Base-by-base conservation (phyloP, 1,284 basidiomycete genomes). In the Pascua guehoae region DNA sequence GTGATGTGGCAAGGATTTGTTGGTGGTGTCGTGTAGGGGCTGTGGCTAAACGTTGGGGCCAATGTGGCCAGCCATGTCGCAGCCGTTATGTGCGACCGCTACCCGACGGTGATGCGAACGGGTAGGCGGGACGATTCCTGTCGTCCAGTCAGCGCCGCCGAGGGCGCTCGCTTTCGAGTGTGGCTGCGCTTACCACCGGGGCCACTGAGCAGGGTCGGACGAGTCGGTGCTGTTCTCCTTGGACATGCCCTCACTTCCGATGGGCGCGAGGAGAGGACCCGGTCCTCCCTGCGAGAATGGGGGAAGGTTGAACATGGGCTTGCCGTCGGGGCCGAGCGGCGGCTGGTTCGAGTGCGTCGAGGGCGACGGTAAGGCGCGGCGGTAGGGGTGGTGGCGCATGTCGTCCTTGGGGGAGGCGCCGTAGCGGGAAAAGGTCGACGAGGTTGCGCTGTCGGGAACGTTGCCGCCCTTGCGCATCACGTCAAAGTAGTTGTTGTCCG, bases 301-400 rank as follows among this genome's bases (percentile, higher is more conserved):
- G 8, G 71, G 65, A 65, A 71, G 67, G 14, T 66, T 64, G 54
- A 72, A 74, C 12, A 69, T 56, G 5, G 73, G 71, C 58, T 69
- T 69, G 40, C 62, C 63, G 41, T 72, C 68, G 4, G 55, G 54
- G 14, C 66, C 62, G 8, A 51, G 49, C 4, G 41, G 24, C 24
- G 24, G 24, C 38, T 41, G 41, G 32, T 48, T 46, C 14, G 52
- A 42, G 7, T 42, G 54, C 4, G 57, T 54, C 44, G 60, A 55
- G 12, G 66, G 63, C 7, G 65, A 64, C 12, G 66, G 62, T 10
- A 64, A 61, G 14, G 58, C 49, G 17, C 68, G 62, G 18, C 67
- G 65, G 60, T 71, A 72, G 1, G 67, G 67, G 50, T 72, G 67
- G 50, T 65, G 65, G 36, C 65, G 60, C 38, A 56, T 48, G 41